phyloP scores from a whole-genome alignment of 1,284 basidiomycete species.

The Coniophora puteana region DNA sequence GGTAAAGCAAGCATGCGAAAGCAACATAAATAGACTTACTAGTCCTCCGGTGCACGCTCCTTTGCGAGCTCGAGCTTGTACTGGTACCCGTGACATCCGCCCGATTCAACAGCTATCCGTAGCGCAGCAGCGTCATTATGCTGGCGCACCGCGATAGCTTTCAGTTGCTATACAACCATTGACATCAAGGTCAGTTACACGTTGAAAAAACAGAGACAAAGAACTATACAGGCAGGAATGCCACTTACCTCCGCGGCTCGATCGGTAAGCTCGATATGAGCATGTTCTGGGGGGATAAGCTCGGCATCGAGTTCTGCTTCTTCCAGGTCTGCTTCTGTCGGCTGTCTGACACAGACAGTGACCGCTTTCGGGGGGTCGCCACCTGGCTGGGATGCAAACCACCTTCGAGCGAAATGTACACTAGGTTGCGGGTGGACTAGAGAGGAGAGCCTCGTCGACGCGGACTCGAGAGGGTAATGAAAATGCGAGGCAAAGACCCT shows the following conservation, averaged over 20 bases:
- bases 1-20: conserved; percentile 4
- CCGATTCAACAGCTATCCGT: conserved; percentile 80
- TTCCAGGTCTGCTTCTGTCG: conserved; percentile 45
- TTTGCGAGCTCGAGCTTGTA: conserved; percentile 83
- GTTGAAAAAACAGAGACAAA: conserved; percentile 1
- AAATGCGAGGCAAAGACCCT: too few species aligned
- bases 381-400: conserved; percentile 4
- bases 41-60: conserved; percentile 64
- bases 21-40: conserved; percentile 47
- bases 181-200: background rate
- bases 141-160: conserved; percentile 54
- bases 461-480: too few species aligned
- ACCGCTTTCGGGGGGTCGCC: conserved; percentile 6
- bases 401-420: too few species aligned
- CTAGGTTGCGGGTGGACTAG: too few species aligned
- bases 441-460: too few species aligned
- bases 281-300: conserved; percentile 40
- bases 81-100: conserved; percentile 92
- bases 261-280: conserved; percentile 57
- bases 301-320: conserved; percentile 56
- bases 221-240: conserved; percentile 17
- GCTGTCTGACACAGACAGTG: conserved; percentile 26
- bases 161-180: conserved; percentile 69
- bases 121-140: conserved; percentile 60
- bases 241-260: conserved; percentile 74